Percentiles rank a stretch among this genome's conserved stretches.
Conservation (phyloP, 2,329 filamentous ascomycete species). For the Talaromyces marneffei region DNA sequence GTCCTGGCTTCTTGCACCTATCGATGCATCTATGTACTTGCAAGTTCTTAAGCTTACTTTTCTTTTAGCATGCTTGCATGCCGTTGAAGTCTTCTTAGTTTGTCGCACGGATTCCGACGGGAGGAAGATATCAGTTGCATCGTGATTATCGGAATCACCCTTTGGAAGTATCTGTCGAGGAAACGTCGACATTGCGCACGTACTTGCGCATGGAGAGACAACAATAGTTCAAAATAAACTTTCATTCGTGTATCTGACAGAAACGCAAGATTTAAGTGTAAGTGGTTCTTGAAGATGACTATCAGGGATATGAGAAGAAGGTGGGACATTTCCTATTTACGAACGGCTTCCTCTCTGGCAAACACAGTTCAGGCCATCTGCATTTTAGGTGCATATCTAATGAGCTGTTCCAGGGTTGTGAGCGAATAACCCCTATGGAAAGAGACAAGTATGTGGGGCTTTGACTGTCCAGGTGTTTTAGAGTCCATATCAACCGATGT, state of each 20-base stretch:
- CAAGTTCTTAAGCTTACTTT: slow-evolving; percentile 22
- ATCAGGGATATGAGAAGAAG: not conserved
- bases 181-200: not conserved
- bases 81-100: slow-evolving; percentile 32
- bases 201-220: not conserved
- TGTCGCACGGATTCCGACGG: slow-evolving; percentile 22
- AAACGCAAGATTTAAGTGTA: not conserved
- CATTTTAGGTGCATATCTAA: not conserved
- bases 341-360: not conserved
- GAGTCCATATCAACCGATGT: not conserved
- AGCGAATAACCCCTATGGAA: not conserved
- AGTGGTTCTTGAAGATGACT: not conserved
- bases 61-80: slow-evolving; percentile 34
- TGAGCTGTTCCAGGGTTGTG: not conserved
- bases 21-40: not conserved
- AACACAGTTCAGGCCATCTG: not conserved
- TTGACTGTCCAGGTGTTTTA: not conserved
- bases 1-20: not conserved
- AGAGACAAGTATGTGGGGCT: not conserved
- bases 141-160: not conserved
- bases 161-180: slow-evolving; percentile 1
- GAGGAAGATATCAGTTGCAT: not conserved
- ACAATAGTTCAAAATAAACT: not conserved
- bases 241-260: not conserved
- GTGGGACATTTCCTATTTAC: not conserved